Conservation (phyloP, 2,329 filamentous ascomycete genomes). For the Atkinsonella hypoxylon region DNA sequence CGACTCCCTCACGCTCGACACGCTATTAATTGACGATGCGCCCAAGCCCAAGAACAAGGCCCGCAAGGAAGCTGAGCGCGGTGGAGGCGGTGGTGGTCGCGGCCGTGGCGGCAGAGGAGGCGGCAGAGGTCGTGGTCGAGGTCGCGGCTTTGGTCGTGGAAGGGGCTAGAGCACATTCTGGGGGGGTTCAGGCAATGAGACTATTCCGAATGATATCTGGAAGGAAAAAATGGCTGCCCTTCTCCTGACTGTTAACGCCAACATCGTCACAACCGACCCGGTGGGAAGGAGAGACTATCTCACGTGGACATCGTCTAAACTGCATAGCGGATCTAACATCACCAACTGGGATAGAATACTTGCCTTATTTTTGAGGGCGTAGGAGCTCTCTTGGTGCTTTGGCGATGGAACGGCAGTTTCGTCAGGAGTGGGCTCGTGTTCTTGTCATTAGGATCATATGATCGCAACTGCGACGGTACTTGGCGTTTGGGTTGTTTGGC, state of each 20-base stretch:
- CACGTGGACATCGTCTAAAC: no score
- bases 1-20: slow-evolving; percentile 89
- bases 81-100: slow-evolving; percentile 40
- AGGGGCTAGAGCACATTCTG: not conserved
- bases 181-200: not conserved
- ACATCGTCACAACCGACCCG: not conserved
- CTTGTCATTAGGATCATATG: slow-evolving; percentile 1
- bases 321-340: not conserved
- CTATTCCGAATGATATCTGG: not conserved
- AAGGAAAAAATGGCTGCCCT: not conserved
- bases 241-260: not conserved
- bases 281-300: not conserved
- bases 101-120: slow-evolving; percentile 43
- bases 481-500: slow-evolving; percentile 24
- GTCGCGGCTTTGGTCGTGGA: slow-evolving; percentile 15
- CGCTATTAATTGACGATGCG: slow-evolving; percentile 87
- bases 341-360: not conserved
- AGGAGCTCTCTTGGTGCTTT: not conserved
- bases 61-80: slow-evolving; percentile 68
- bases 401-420: slow-evolving; percentile 1
- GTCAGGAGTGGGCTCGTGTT: slow-evolving; percentile 7
- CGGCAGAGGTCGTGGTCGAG: slow-evolving; percentile 30
- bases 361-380: not conserved
- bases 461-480: slow-evolving; percentile 15
- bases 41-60: slow-evolving; percentile 99